Evolutionary conservation across 2,329 filamentous ascomycete species (phyloP), one percentile per base, ranked within the genome.

Genomic region (Pseudopyrenochaeta lycopersici): DNA sequence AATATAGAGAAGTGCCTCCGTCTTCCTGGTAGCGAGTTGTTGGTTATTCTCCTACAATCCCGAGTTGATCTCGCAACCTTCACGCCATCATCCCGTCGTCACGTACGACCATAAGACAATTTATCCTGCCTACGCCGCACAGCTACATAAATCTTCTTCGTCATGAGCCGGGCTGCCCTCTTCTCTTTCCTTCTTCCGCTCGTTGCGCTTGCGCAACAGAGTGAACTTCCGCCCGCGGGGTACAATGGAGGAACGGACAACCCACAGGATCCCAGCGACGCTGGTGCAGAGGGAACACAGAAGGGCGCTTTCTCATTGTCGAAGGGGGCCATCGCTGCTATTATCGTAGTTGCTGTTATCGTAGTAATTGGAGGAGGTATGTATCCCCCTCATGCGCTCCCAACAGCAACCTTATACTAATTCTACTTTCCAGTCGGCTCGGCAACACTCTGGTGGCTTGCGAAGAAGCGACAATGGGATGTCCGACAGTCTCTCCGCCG

Each of bases 391-490:
- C 35, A 31, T 32, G 47, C 14, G 21, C 10, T 7, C n/a, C 29
- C 36, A 6, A 23, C 20, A 14, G 17, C 17, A 6, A 33, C 12
- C 7, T 5, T 18, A 27, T 47, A 52, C 51, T 70, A 60, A 70
- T 5, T 12, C 23, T 9, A 9, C 23, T 27, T 17, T 41, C 35
- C 61, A 90, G 89, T 88, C 58, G 82, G 81, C 18, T 88, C 84
- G 30, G 85, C 87, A 2, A 78, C 86, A 2, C 84, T 95, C 23
- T 96, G 90, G 78, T 91, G 88, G 74, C 73, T 94, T 32, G 90
- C 91, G 49, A 95, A 95, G 81, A 92, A 91, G 78, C 86, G 88
- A 41, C 90, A 93, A 75, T 95, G 91, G 91, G 90, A 88, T 62
- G 81, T 95, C 62, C 85, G 88, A 53, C 86, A 90, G 70, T 89